These are phyloP conservation scores for Tetrastigma voinierianum DNA, from an alignment of 164 flowering plant species.

Conservation along the genomic window DNA sequence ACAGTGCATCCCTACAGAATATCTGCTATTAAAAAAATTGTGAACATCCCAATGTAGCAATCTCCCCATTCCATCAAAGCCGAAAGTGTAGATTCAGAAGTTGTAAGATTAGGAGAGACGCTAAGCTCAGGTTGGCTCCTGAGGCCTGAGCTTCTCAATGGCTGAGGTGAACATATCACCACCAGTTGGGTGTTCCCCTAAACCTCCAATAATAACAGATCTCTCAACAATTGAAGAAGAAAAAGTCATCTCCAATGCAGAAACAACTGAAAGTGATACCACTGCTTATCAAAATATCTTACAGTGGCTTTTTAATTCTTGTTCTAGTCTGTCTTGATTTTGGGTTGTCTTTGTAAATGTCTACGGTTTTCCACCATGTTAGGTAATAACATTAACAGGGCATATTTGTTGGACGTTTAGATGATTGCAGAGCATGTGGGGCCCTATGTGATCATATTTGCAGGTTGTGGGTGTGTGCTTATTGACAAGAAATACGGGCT, in stretches of 20 bases:
- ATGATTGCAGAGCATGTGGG: slow-evolving; percentile 5
- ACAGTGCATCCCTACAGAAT: background rate
- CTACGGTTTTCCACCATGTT: too few species aligned
- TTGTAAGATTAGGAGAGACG: background rate
- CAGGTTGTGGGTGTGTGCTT: slow-evolving; percentile 9
- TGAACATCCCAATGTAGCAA: background rate
- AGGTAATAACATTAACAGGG: background rate
- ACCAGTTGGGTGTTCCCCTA: background rate
- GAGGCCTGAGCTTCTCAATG: background rate
- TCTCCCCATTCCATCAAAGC: background rate
- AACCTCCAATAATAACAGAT: background rate
- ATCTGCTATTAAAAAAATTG: background rate
- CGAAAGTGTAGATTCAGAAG: background rate
- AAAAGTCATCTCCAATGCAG: background rate
- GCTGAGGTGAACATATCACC: background rate
- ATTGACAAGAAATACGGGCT: background rate
- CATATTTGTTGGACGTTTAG: background rate
- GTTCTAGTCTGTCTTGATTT: too few species aligned
- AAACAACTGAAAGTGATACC: background rate
- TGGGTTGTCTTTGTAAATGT: too few species aligned
- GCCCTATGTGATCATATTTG: slow-evolving; percentile 9
- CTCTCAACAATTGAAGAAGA: background rate
- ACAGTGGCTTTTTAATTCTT: background rate
- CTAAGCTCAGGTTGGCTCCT: background rate
- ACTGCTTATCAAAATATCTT: background rate